phyloP scores from a whole-genome alignment of 2,329 filamentous ascomycete genomes.

The Xylariaceae sp. region DNA sequence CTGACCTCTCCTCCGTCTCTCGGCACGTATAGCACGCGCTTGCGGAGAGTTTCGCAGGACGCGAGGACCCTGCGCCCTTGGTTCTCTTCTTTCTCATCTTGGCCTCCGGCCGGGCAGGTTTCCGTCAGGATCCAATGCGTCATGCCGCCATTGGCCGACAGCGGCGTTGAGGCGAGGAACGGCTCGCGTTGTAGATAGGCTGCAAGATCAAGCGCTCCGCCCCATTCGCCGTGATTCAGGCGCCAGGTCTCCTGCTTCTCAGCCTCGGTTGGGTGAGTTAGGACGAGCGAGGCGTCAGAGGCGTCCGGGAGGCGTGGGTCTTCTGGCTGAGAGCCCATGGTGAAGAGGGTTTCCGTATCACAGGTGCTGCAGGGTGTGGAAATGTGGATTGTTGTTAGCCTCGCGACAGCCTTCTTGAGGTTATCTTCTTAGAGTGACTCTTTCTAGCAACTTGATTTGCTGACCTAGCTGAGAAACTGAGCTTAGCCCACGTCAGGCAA shows the following conservation, averaged over 20 bases:
- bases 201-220: conserved; percentile 57
- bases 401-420: no score
- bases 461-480: no score
- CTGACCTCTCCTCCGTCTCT: conserved; percentile 42
- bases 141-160: conserved; percentile 64
- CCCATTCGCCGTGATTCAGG: conserved; percentile 64
- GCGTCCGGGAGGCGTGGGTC: conserved; percentile 39
- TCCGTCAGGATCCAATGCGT: conserved; percentile 68
- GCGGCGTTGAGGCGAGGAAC: conserved; percentile 61
- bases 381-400: not conserved
- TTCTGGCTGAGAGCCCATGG: conserved; percentile 43
- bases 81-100: conserved; percentile 10
- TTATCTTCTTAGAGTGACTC: no score
- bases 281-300: conserved; percentile 47
- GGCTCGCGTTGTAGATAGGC: conserved; percentile 66
- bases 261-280: conserved; percentile 61
- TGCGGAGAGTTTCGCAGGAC: conserved; percentile 68
- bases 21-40: conserved; percentile 55
- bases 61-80: conserved; percentile 65
- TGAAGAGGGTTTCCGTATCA: not conserved
- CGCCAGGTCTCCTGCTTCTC: conserved; percentile 63
- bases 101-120: conserved; percentile 30
- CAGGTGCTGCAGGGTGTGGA: not conserved
- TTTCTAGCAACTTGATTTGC: no score
- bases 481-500: no score